phyloP scores from a whole-genome alignment of 768 basidiomycete genomes.

The Baorangia bicolor region DNA sequence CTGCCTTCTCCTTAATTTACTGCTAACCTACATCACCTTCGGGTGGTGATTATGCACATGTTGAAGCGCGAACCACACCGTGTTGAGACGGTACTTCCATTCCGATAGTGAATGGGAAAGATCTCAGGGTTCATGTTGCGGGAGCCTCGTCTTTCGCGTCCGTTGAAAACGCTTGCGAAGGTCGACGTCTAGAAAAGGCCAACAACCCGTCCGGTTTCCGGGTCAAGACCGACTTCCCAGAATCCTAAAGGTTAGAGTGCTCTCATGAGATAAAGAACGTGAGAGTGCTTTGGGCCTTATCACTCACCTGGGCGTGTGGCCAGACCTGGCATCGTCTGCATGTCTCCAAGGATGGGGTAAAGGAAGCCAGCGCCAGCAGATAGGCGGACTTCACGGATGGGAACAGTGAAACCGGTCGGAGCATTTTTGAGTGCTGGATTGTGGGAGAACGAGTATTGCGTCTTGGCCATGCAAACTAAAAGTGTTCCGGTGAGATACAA shows the following conservation, averaged over 20 bases:
- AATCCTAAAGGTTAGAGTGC: conserved; percentile 50
- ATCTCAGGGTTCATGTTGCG: conserved; percentile 8
- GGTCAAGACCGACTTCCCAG: conserved; percentile 87
- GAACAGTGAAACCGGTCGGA: conserved; percentile 89
- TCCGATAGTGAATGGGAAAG: conserved; percentile 12
- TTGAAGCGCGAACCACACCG: conserved; percentile 41
- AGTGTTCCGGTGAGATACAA: conserved; percentile 3
- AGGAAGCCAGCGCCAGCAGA: conserved; percentile 96
- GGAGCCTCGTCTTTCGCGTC: conserved; percentile 5
- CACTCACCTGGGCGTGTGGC: conserved; percentile 80
- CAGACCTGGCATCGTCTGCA: conserved; percentile 98
- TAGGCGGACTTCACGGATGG: conserved; percentile 83
- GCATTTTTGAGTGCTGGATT: conserved; percentile 89
- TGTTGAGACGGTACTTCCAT: conserved; percentile 37
- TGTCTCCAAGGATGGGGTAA: conserved; percentile 92
- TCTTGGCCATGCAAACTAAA: conserved; percentile 95
- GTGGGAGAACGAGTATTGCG: conserved; percentile 96
- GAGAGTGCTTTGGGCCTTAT: background rate
- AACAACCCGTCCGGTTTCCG: conserved; percentile 75
- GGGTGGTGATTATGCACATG: conserved; percentile 29
- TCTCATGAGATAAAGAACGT: conserved; percentile 10
- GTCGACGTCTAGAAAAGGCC: conserved; percentile 69
- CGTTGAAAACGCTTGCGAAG: conserved; percentile 19
- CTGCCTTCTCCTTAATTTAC: conserved; percentile 3
- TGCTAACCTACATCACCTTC: conserved; percentile 16